Conservation (phyloP, 2,329 filamentous ascomycete genomes). For the Xylariaceae sp. region DNA sequence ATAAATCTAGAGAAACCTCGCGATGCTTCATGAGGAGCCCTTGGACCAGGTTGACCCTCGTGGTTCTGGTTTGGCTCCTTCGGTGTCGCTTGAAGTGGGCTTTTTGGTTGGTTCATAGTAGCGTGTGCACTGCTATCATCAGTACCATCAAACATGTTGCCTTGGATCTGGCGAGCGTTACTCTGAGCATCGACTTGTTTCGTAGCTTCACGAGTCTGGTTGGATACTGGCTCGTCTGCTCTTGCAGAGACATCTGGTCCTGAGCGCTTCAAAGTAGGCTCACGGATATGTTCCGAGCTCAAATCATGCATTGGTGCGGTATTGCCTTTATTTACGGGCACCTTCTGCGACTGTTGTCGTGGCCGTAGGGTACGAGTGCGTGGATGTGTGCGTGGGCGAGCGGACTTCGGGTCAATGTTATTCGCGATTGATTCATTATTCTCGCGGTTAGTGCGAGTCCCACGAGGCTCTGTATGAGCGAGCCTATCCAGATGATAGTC, state of each 20-base stretch:
- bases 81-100: neutral
- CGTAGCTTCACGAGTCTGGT: neutral
- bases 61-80: neutral
- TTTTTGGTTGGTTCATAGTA: neutral
- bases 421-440: slow-evolving; percentile 3
- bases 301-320: neutral
- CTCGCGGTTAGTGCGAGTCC: neutral
- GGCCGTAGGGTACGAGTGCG: neutral
- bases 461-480: neutral
- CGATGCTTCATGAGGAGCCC: neutral
- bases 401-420: neutral
- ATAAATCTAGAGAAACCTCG: neutral
- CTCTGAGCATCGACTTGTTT: neutral
- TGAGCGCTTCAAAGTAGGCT: neutral
- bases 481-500: neutral
- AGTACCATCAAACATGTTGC: neutral
- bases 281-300: neutral
- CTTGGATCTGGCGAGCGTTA: neutral
- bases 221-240: neutral
- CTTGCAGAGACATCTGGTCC: neutral
- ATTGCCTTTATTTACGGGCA: neutral
- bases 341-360: neutral
- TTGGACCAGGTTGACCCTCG: neutral
- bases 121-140: neutral
- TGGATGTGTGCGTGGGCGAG: neutral